These are phyloP conservation scores for Cryoendolithus antarcticus DNA, from an alignment of 2,329 filamentous ascomycete species.

Conservation along the genomic window DNA sequence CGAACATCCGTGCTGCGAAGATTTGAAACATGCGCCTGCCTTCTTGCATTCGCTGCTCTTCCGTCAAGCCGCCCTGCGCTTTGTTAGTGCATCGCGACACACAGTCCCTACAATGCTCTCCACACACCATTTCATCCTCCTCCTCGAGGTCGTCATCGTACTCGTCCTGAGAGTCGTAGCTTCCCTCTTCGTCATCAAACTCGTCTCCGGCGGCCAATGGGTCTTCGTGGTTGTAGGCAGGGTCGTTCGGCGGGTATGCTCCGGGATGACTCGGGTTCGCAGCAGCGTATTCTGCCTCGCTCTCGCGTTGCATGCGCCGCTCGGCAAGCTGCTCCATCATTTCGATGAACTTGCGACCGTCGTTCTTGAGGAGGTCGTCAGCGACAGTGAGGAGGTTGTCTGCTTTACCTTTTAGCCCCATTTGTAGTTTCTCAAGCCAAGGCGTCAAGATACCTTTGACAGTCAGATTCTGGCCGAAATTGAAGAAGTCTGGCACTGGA, in stretches of 20 bases:
- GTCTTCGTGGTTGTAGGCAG: slow-evolving; percentile 50
- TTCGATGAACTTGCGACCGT: slow-evolving; percentile 98
- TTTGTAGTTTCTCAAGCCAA: slow-evolving; percentile 23
- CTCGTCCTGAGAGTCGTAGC: slow-evolving; percentile 50
- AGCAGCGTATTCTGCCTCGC: slow-evolving; percentile 64
- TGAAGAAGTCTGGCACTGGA: slow-evolving; percentile 77
- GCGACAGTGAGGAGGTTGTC: slow-evolving; percentile 97
- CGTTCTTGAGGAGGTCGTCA: slow-evolving; percentile 95
- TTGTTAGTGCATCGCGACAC: slow-evolving; percentile 24
- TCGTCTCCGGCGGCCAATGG: slow-evolving; percentile 62
- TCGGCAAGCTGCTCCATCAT: slow-evolving; percentile 99
- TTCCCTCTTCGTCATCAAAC: slow-evolving; percentile 62
- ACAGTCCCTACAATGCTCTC: background rate
- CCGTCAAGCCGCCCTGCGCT: slow-evolving; percentile 80
- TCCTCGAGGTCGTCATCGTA: slow-evolving; percentile 48
- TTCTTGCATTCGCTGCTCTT: slow-evolving; percentile 98
- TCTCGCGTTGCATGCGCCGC: slow-evolving; percentile 91
- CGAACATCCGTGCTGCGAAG: slow-evolving; percentile 97
- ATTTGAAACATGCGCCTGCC: slow-evolving; percentile 98
- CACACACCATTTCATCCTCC: slow-evolving; percentile 49
- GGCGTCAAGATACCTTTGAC: slow-evolving; percentile 57
- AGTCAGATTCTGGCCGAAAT: slow-evolving; percentile 92
- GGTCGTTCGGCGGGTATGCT: slow-evolving; percentile 34
- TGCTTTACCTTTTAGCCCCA: slow-evolving; percentile 35
- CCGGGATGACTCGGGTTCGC: slow-evolving; percentile 42